A percentile compares a stretch with the other conserved stretches of the same genome.
These are phyloP conservation scores for Astrothelium macrocarpum DNA, from an alignment of 495 filamentous ascomycete genomes.

Conservation along the genomic window DNA sequence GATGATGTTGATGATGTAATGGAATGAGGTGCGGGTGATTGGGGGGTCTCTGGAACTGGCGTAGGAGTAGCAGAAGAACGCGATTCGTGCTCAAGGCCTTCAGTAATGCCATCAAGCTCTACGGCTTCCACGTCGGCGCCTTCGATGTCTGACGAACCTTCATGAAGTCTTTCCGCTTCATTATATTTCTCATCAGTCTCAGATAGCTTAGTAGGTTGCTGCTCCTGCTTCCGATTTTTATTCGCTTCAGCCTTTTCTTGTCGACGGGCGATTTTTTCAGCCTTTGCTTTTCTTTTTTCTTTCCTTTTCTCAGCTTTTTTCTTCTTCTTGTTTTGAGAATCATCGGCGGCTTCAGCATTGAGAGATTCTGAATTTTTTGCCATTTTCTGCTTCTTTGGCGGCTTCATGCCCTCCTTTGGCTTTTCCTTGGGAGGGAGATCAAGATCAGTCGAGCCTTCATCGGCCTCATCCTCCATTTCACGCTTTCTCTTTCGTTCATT, in stretches of 20 bases:
- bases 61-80: conserved; percentile 17
- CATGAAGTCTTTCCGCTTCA: conserved; percentile 9
- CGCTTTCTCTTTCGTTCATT: conserved; percentile 33
- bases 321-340: conserved; percentile 30
- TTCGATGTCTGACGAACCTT: not conserved
- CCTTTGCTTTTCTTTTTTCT: conserved; percentile 33
- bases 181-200: conserved; percentile 6
- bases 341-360: conserved; percentile 31
- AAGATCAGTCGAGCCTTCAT: conserved; percentile 18
- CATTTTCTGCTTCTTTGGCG: conserved; percentile 35
- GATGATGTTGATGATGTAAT: conserved; percentile 28
- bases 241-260: conserved; percentile 38
- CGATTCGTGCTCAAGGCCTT: conserved; percentile 11
- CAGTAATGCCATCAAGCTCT: conserved; percentile 28
- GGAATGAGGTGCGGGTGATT: conserved; percentile 18
- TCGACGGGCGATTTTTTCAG: conserved; percentile 37
- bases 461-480: conserved; percentile 33
- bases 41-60: conserved; percentile 7
- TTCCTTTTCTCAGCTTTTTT: conserved; percentile 32
- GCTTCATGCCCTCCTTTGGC: conserved; percentile 27
- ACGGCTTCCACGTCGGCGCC: conserved; percentile 19
- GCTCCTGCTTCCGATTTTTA: conserved; percentile 26
- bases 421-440: conserved; percentile 20
- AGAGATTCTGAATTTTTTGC: conserved; percentile 27
- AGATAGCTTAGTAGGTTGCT: conserved; percentile 11